These are phyloP conservation scores for Naganishia randhawae DNA, from an alignment of 768 basidiomycete species.

Conservation along the genomic window DNA sequence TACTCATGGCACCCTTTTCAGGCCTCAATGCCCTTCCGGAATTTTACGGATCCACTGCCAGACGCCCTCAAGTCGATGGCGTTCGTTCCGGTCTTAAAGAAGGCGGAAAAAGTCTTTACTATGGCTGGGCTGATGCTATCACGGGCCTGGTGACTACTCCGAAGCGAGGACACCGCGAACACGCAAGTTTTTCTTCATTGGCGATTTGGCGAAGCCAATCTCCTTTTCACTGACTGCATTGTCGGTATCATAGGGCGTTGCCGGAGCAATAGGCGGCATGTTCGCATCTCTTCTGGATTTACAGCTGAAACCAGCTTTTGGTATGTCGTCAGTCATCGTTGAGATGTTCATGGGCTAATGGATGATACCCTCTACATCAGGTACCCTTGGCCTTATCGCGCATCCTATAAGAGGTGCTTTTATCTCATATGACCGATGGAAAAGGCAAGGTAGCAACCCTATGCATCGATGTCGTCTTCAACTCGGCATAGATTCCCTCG, in stretches of 20 bases:
- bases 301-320: conserved; percentile 18
- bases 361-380: background rate
- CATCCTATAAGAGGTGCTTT: conserved; percentile 15
- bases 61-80: conserved; percentile 51
- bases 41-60: conserved; percentile 22
- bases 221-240: background rate
- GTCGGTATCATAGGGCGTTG: background rate
- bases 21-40: conserved; percentile 27
- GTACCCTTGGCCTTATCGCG: conserved; percentile 1
- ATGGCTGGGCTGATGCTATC: conserved; percentile 53
- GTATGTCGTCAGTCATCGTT: background rate
- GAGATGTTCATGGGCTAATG: background rate
- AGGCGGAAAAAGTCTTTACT: conserved; percentile 54
- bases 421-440: conserved; percentile 12
- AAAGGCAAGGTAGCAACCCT: conserved; percentile 1
- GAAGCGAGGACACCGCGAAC: conserved; percentile 51
- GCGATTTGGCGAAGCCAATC: background rate
- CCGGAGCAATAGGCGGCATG: background rate
- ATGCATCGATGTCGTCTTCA: background rate
- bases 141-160: conserved; percentile 53
- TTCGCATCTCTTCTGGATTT: conserved; percentile 11
- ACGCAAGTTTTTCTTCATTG: conserved; percentile 46
- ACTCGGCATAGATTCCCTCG: background rate
- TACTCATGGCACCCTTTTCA: background rate
- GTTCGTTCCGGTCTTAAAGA: conserved; percentile 55